Conservation (phyloP, 2,329 filamentous ascomycete genomes). For the Diaporthe longicolla region DNA sequence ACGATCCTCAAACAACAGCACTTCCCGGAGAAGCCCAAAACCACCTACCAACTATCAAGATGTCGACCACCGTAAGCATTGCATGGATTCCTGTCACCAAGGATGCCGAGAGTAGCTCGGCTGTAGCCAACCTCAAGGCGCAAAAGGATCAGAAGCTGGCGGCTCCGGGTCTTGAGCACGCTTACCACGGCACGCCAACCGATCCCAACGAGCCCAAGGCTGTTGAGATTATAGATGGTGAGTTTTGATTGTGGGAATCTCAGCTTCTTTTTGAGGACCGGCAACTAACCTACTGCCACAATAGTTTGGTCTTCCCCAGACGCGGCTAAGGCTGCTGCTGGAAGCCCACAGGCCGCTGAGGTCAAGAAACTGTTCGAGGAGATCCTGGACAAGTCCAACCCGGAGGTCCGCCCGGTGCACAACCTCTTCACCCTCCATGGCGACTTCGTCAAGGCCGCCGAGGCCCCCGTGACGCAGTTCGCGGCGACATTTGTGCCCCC, state of each 20-base stretch:
- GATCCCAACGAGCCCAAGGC: constrained; percentile 41
- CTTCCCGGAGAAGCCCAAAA: constrained; percentile 31
- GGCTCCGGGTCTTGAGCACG: constrained; percentile 35
- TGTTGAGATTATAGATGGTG: constrained; percentile 41
- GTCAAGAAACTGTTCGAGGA: constrained; percentile 31
- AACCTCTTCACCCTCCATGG: constrained; percentile 38
- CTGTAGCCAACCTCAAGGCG: constrained; percentile 29
- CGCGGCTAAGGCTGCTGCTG: constrained; percentile 30
- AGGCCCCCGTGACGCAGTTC: constrained; percentile 39
- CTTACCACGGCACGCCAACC: constrained; percentile 38
- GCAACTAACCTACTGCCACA: neutral
- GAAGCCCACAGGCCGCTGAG: constrained; percentile 30
- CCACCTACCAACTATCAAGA: constrained; percentile 29
- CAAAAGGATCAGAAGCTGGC: constrained; percentile 29
- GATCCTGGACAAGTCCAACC: constrained; percentile 42
- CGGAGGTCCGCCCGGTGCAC: constrained; percentile 35
- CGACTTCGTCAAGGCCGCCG: constrained; percentile 40
- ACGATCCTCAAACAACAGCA: neutral
- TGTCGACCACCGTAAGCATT: constrained; percentile 42
- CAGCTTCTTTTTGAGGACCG: neutral
- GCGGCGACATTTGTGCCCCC: constrained; percentile 36
- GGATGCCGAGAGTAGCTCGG: constrained; percentile 25
- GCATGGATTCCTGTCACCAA: constrained; percentile 42
- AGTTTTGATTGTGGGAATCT: neutral
- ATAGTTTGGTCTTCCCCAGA: constrained; percentile 41